Conservation (phyloP, 371 early-diverging fungal species). For the Circinella minor region DNA sequence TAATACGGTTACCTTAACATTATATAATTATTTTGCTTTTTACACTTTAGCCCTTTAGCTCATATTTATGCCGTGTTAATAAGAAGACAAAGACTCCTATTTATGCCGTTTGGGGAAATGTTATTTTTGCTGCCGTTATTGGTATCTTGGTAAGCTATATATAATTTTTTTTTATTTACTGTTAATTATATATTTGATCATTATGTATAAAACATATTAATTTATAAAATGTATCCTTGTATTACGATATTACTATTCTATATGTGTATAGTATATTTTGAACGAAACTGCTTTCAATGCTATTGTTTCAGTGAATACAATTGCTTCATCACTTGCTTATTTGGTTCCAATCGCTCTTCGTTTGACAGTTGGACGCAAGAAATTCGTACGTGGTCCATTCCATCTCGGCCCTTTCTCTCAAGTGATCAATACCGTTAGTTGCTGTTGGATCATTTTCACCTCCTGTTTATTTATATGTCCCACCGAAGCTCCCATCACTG, state of each 20-base stretch:
- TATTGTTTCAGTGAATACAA: constrained; percentile 71
- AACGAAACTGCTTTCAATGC: constrained; percentile 60
- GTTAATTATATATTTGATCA: no score
- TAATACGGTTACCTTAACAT: not conserved
- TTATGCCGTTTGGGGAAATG: constrained; percentile 57
- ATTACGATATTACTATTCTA: no score
- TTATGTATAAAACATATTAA: no score
- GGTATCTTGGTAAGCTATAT: constrained; percentile 40
- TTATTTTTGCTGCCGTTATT: constrained; percentile 43
- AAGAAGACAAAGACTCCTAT: constrained; percentile 41
- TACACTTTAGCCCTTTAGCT: constrained; percentile 40
- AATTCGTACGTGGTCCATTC: constrained; percentile 47
- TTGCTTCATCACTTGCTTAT: constrained; percentile 73
- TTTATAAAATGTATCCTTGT: no score
- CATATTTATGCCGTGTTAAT: constrained; percentile 49
- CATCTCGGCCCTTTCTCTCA: constrained; percentile 62
- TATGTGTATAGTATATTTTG: constrained; percentile 48
- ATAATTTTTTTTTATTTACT: constrained; percentile 18
- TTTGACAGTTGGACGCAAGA: constrained; percentile 53
- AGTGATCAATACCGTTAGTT: constrained; percentile 52
- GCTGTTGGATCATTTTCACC: constrained; percentile 63
- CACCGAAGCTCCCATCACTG: constrained; percentile 59
- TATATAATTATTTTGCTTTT: not conserved
- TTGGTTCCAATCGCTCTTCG: constrained; percentile 65
- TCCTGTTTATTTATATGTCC: constrained; percentile 68